Percentiles rank a stretch among this genome's conserved stretches.
phyloP scores from a whole-genome alignment of 106 monocot species.

The Dendrobium huoshanense region DNA sequence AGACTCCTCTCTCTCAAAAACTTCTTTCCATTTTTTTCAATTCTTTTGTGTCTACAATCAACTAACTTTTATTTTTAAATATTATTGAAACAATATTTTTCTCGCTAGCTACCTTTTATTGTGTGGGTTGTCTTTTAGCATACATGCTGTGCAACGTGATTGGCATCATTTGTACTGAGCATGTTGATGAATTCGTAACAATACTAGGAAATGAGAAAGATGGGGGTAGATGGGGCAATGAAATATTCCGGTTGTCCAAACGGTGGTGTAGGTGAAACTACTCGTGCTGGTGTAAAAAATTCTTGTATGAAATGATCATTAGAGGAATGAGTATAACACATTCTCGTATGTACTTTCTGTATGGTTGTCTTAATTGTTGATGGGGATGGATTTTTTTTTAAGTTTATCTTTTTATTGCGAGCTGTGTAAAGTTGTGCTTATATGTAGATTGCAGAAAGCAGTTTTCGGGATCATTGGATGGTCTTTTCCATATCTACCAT shows the following conservation, averaged over 20 bases:
- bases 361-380: neutral
- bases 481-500: slow-evolving; percentile 84
- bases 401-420: neutral
- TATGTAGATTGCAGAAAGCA: slow-evolving; percentile 73
- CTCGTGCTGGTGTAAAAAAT: neutral
- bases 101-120: neutral
- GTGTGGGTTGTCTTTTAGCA: neutral
- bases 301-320: neutral
- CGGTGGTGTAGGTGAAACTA: neutral
- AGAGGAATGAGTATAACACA: neutral
- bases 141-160: neutral
- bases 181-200: neutral
- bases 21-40: too few species aligned
- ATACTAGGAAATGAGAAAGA: neutral
- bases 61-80: neutral
- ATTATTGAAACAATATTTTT: neutral
- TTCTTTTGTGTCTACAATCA: neutral
- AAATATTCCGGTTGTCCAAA: neutral
- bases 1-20: neutral
- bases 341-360: neutral
- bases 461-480: slow-evolving; percentile 74
- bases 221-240: neutral
- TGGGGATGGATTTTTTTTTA: neutral
- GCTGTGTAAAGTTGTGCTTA: neutral
- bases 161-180: neutral